Base-by-base conservation (phyloP, 2,329 filamentous ascomycete genomes). In the Exserohilum turcica region DNA sequence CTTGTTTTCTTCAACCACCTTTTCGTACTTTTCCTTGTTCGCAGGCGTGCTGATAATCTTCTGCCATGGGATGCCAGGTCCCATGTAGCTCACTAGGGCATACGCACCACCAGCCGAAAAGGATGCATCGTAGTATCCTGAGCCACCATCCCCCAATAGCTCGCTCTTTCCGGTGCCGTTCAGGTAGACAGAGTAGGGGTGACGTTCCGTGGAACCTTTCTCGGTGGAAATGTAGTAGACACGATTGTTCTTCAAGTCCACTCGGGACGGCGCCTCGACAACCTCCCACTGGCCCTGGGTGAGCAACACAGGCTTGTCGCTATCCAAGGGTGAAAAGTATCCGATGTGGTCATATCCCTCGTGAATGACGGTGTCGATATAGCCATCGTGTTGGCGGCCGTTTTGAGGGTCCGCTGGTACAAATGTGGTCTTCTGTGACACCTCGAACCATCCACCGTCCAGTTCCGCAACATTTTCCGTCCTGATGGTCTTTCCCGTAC, bases 361-460 rank as follows among this genome's bases (percentile, higher is more conserved):
- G 68, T 95, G 82, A 49, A 97, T 89, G 54, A 97, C 80, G 0
- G 89, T 92, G 74, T 99, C 94, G 57, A 99, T 87, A 68, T 99
- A 99, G 18, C 94, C 94, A 73, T 97, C 92, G 5, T 93, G 76
- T 2, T 84, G 80, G 18, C 92, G 86, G 12, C 90, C 90, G 57
- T 90, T 91, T 9, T 77, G 74, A 18, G 89, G 83, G 71, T 97
- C 91, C 3, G 91, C 90, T 2, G 94, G 94, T 52, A 99, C 87
- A 69, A 89, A 97, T 12, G 80, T 86, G 3, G 92, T 96, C 36
- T 88, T 85, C 65, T 96, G 88, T 1, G 91, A 91, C 36, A 96
- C 91, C 76, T 99, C 94, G 65, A 97, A 93, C 94, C 94, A 99
- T 29, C 94, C 95, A 18, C 92, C 92, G 72, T 99, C 94, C n/a